phyloP scores from a whole-genome alignment of 2,329 filamentous ascomycete genomes.

The Arthrobotrys sphaeroides region DNA sequence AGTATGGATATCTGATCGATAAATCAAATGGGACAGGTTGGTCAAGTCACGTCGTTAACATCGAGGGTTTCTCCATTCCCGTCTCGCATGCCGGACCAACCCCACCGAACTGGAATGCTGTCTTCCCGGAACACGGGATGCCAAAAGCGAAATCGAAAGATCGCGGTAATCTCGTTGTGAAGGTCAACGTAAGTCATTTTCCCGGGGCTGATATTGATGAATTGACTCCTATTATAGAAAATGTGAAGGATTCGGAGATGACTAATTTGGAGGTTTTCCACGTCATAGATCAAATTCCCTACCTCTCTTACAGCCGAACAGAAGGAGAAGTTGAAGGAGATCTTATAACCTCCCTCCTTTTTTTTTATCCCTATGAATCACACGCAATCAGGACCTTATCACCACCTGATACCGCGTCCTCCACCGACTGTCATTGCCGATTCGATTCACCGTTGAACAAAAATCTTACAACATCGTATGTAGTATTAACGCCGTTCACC shows the following conservation, averaged over 20 bases:
- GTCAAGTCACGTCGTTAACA: constrained; percentile 89
- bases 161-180: constrained; percentile 86
- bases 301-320: constrained; percentile 77
- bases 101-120: constrained; percentile 80
- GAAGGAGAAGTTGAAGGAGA: constrained; percentile 81
- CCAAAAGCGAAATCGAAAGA: constrained; percentile 86
- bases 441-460: not conserved
- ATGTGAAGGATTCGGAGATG: not conserved
- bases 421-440: not conserved
- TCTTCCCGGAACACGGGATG: constrained; percentile 90
- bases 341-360: constrained; percentile 65
- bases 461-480: not conserved
- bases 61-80: constrained; percentile 85
- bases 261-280: not conserved
- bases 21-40: constrained; percentile 66
- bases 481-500: not conserved
- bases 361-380: not conserved
- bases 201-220: not conserved
- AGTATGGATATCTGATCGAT: not conserved
- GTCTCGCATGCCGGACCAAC: constrained; percentile 86
- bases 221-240: not conserved
- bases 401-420: not conserved
- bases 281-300: constrained; percentile 71
- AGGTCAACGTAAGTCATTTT: constrained; percentile 78
- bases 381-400: not conserved